Percentiles rank a stretch among this genome's conserved stretches.
Evolutionary conservation across 2,329 filamentous ascomycete species (phyloP).

Genomic region (Clarireedia monteithiana): DNA sequence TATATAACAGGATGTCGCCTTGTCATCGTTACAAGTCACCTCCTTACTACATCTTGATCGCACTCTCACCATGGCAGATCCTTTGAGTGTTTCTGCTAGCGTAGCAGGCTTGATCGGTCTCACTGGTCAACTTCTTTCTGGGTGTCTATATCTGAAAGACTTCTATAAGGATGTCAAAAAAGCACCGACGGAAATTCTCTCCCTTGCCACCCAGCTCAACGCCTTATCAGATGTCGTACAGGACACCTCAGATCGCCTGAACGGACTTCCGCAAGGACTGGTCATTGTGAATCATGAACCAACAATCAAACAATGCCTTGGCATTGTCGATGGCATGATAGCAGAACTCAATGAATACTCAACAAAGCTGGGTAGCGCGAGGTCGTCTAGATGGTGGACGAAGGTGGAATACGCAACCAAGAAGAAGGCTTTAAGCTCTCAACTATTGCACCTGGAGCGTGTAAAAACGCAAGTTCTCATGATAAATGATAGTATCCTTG

Average conservation of each 20-base stretch:
- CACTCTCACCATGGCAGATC: neutral
- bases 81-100: neutral
- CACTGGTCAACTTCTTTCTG: neutral
- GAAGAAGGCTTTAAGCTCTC: neutral
- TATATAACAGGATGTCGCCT: too few species aligned
- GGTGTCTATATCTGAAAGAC: neutral
- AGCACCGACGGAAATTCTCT: neutral
- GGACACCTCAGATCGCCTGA: neutral
- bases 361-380: neutral
- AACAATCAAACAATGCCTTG: neutral
- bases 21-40: too few species aligned
- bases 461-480: neutral
- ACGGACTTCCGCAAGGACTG: neutral
- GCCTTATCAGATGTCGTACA: neutral
- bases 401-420: neutral
- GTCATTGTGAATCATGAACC: neutral
- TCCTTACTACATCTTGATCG: too few species aligned
- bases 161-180: neutral
- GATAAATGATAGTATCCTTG: neutral
- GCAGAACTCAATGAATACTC: neutral
- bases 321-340: neutral
- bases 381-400: neutral
- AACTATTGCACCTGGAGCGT: neutral
- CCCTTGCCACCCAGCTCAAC: neutral
- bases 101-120: neutral